Evolutionary conservation across 805 yeast genomes (phyloP), one percentile per base, ranked within the genome.

Genomic region (Lipomyces chichibuensis): DNA sequence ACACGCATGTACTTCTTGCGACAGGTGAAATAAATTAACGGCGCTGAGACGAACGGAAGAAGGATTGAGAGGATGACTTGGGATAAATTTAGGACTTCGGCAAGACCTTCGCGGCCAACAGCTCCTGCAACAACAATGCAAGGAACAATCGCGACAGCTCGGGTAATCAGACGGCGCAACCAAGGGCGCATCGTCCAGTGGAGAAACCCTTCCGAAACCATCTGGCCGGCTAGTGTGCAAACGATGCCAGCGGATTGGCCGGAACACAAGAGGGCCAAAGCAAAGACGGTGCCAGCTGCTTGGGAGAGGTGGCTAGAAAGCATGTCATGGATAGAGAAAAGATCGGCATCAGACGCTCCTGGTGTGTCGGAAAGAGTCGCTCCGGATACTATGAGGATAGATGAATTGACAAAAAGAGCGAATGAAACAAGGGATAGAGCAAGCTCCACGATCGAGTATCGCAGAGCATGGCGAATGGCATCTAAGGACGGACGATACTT

Each of bases 211-310:
- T 93, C 98, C 72, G 92, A 85, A 1, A 93, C 97, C 72, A 93
- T 87, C 77, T 93, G 71, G 96, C 97, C 97, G 0, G 73, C 91
- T 80, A 93, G 89, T 0, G 98, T 93, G 76, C 97, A 92, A 1
- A 92, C 93, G 55, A 93, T 87, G 59, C 97, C 97, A 0, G 97
- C 97, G 57, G 93, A 88, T 74, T 90, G 92, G 5, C 97, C 97
- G 65, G 95, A 88, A 66, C 90, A 85, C 52, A 93, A 80, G 72
- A 93, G 81, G 0, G 97, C 97, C 62, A 91, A 76, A 84, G 92
- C 92, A 79, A 93, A 93, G 0, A 92, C 78, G 0, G 91, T 87
- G 33, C 97, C 98, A 0, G 92, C 96, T 8, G 85, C 86, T 1
- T 88, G 86, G 0, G 96, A 89, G 52, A 93, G 80, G 61, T 82